phyloP scores from a whole-genome alignment of 352 stramenopile genomes.

The Pythium brachiatum region DNA sequence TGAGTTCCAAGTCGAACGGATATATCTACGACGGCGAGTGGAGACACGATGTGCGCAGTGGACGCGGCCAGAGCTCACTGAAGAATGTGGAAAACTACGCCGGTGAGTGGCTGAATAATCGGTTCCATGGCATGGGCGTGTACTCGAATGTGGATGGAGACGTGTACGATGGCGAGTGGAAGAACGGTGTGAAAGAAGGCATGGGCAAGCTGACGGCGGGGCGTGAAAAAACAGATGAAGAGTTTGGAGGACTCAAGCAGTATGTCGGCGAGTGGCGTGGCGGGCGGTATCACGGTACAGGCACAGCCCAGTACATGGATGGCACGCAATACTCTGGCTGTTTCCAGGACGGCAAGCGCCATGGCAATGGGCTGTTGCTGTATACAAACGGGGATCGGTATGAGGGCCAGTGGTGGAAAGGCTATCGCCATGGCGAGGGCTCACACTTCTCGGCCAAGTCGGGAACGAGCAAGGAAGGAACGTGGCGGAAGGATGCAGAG shows the following conservation, averaged over 20 bases:
- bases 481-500: slow-evolving; percentile 58
- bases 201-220: slow-evolving; percentile 56
- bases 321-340: slow-evolving; percentile 88
- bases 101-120: slow-evolving; percentile 60
- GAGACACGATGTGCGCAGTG: slow-evolving; percentile 63
- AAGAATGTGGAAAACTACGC: slow-evolving; percentile 74
- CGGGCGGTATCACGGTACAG: slow-evolving; percentile 68
- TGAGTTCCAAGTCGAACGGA: slow-evolving; percentile 55
- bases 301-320: slow-evolving; percentile 82
- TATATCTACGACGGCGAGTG: slow-evolving; percentile 84
- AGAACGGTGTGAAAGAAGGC: slow-evolving; percentile 45
- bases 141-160: slow-evolving; percentile 61
- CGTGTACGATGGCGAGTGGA: slow-evolving; percentile 73
- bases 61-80: slow-evolving; percentile 67
- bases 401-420: slow-evolving; percentile 76
- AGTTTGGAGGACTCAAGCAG: slow-evolving; percentile 49
- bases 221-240: slow-evolving; percentile 21
- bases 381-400: slow-evolving; percentile 47
- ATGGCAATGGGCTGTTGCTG: slow-evolving; percentile 65
- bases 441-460: slow-evolving; percentile 48
- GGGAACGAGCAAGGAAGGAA: slow-evolving; percentile 59
- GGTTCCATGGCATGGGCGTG: slow-evolving; percentile 61
- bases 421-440: slow-evolving; percentile 67
- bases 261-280: slow-evolving; percentile 67
- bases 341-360: slow-evolving; percentile 69